Evolutionary conservation across 495 filamentous ascomycete species (phyloP), one percentile per base, ranked within the genome.

Genomic region (Cercophora newfieldiana): DNA sequence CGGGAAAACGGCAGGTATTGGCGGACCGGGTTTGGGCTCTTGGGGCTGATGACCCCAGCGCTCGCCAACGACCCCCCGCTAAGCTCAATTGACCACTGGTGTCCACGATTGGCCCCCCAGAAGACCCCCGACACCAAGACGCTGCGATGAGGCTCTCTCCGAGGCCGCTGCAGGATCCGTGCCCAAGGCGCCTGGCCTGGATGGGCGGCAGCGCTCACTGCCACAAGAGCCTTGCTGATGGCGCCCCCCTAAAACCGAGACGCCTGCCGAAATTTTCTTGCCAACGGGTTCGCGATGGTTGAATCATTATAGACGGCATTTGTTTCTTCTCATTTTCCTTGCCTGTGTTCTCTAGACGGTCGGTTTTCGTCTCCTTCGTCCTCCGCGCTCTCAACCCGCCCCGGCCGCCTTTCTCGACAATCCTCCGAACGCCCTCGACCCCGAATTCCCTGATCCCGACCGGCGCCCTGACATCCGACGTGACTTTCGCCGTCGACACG

Each of bases 1-100:
- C 50, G n/a, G 21, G 25, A 44, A 30, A 30, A 6, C 33, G 33
- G 58, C 58, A 25, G 28, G 33, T 26, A 60, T 60, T 60, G 58
- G 58, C 58, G 57, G 57, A 47, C 57, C 30, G 29, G 29, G 57
- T 30, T 19, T 18, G 28, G 16, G 31, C 6, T n/a, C 16, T 26
- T n/a, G 54, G 54, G 26, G 54, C 54, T 57, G 54, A 57, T 7
- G 50, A 24, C 24, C 24, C 21, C 21, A 10, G 54, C 54, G 26
- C 54, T 30, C 50, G 24, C 19, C 50, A 53, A 22, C 50, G 50
- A 22, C 22, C 26, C 31, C 58, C 58, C 7, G 22, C 19, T 44
- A 47, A 60, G 19, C 31, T 18, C 19, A n/a, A 7, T 58, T 21
- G 25, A 18, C 26, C 55, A 21, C 25, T 21, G 33, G 33, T 31